phyloP scores from a whole-genome alignment of 2,329 filamentous ascomycete species.

The Moelleriella libera region DNA sequence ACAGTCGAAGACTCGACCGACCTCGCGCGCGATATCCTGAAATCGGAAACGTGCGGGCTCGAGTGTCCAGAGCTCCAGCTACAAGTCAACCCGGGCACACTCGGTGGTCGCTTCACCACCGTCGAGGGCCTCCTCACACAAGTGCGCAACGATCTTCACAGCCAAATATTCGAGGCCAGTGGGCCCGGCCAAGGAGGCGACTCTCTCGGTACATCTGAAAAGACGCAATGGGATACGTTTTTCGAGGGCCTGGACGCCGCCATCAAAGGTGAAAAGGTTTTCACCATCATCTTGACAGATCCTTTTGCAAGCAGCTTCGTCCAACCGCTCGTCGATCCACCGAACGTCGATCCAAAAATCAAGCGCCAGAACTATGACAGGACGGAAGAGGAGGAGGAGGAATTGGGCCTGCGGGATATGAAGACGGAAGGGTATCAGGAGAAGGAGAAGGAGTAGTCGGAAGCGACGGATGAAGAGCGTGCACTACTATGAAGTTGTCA shows the following conservation, averaged over 20 bases:
- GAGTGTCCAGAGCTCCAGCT: constrained; percentile 79
- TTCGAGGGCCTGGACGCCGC: constrained; percentile 64
- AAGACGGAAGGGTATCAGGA: constrained; percentile 65
- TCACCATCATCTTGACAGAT: constrained; percentile 73
- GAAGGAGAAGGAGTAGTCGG: not conserved
- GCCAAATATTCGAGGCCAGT: constrained; percentile 74
- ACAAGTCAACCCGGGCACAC: constrained; percentile 79
- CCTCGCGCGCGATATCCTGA: constrained; percentile 83
- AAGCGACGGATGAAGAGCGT: not conserved
- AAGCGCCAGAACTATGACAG: constrained; percentile 69
- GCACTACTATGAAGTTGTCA: not conserved
- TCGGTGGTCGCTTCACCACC: constrained; percentile 93
- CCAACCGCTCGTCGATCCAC: constrained; percentile 71
- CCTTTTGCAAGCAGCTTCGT: constrained; percentile 89
- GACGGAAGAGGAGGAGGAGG: constrained; percentile 86
- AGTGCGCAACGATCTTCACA: constrained; percentile 76
- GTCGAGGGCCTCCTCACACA: constrained; percentile 89
- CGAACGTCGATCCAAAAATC: constrained; percentile 61
- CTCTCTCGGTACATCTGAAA: constrained; percentile 53
- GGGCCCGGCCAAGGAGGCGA: constrained; percentile 55
- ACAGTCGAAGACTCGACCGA: constrained; percentile 56
- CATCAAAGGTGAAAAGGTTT: constrained; percentile 66
- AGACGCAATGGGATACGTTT: constrained; percentile 65
- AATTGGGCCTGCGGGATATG: constrained; percentile 83
- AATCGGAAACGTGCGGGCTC: constrained; percentile 83